phyloP scores from a whole-genome alignment of 2,329 filamentous ascomycete species.

The Gnomoniopsis sp. region DNA sequence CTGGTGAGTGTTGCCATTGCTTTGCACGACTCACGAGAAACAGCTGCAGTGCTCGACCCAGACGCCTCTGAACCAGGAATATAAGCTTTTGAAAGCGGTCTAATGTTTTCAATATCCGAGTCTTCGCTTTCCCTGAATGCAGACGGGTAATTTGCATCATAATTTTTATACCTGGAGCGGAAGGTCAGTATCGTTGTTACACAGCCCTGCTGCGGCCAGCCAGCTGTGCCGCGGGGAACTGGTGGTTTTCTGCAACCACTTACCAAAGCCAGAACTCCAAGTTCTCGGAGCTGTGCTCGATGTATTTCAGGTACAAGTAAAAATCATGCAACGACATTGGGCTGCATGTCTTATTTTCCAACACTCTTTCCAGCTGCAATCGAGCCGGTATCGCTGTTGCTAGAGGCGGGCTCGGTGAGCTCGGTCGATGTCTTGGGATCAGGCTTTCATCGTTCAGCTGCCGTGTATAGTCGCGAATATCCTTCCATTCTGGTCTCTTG shows the following conservation, averaged over 20 bases:
- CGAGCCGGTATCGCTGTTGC: constrained; percentile 36
- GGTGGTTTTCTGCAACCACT: constrained; percentile 5
- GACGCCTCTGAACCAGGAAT: neutral
- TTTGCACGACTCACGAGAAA: neutral
- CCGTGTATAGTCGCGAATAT: constrained; percentile 44
- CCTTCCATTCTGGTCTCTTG: constrained; percentile 46
- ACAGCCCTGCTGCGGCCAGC: neutral
- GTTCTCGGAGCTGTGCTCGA: constrained; percentile 46
- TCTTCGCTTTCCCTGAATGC: constrained; percentile 1
- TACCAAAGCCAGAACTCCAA: constrained; percentile 49
- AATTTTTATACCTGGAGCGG: constrained; percentile 39
- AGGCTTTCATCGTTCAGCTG: constrained; percentile 25
- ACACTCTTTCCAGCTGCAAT: constrained; percentile 41
- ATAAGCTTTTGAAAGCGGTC: neutral
- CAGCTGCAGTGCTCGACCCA: neutral
- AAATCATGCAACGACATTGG: constrained; percentile 49
- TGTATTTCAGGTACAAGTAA: constrained; percentile 49
- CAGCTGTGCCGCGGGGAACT: neutral
- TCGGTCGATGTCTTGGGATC: constrained; percentile 9
- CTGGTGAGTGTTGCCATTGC: neutral
- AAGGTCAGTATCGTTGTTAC: constrained; percentile 4
- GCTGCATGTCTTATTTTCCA: constrained; percentile 46
- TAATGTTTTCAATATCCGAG: neutral
- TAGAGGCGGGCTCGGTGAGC: constrained; percentile 23
- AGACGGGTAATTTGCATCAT: constrained; percentile 31